Conservation (phyloP, 2,329 filamentous ascomycete species). For the Fusarium liriodendri region DNA sequence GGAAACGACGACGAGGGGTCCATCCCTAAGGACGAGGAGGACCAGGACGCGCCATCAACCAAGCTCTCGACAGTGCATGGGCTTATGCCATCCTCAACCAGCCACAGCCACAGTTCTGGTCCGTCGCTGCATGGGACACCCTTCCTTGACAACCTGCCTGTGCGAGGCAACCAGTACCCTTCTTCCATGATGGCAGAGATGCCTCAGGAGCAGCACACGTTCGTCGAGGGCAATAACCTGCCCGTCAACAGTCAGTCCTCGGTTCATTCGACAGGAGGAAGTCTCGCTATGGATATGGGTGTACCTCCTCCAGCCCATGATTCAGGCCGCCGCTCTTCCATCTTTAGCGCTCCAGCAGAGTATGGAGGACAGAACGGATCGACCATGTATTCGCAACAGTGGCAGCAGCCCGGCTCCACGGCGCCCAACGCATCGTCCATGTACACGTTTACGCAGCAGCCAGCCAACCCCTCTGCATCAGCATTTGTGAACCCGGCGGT, state of each 20-base stretch:
- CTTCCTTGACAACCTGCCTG: slow-evolving; percentile 58
- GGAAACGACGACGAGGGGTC: slow-evolving; percentile 58
- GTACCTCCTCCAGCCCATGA: slow-evolving; percentile 58
- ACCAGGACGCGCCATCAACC: slow-evolving; percentile 52
- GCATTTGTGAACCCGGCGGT: slow-evolving; percentile 49
- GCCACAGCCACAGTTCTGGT: slow-evolving; percentile 53
- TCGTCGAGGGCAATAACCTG: slow-evolving; percentile 52
- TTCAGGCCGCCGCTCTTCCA: slow-evolving; percentile 57
- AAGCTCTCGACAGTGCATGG: slow-evolving; percentile 49
- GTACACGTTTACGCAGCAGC: slow-evolving; percentile 59
- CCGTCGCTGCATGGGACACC: slow-evolving; percentile 47
- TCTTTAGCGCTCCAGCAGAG: slow-evolving; percentile 54
- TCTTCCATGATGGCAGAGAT: slow-evolving; percentile 58
- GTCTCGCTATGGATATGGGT: slow-evolving; percentile 57
- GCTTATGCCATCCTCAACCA: slow-evolving; percentile 50
- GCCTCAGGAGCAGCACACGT: slow-evolving; percentile 53
- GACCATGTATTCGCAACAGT: slow-evolving; percentile 56
- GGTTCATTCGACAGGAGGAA: slow-evolving; percentile 49
- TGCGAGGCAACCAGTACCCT: slow-evolving; percentile 55
- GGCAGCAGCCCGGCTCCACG: slow-evolving; percentile 60
- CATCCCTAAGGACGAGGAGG: slow-evolving; percentile 58
- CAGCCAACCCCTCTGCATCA: slow-evolving; percentile 45
- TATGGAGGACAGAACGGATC: slow-evolving; percentile 54
- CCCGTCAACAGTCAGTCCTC: slow-evolving; percentile 48
- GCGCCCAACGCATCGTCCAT: slow-evolving; percentile 55